Evolutionary conservation across 73 alveolate genomes (phyloP).

Genomic region (Uronychia setigera): DNA sequence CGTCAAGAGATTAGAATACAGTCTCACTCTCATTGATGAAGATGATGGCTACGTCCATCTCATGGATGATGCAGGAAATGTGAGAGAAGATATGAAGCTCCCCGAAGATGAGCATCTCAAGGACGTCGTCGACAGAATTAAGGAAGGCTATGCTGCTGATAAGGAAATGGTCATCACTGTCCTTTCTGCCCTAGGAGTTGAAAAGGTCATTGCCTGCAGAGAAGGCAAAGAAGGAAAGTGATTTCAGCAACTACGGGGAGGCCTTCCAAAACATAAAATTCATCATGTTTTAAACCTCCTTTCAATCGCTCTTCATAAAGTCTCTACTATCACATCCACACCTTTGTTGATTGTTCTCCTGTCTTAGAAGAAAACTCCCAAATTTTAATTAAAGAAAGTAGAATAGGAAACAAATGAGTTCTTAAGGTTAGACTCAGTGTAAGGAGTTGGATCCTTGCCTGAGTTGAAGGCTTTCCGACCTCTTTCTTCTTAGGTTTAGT

Average conservation of each 20-base stretch:
- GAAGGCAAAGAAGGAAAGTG: constrained; percentile 54
- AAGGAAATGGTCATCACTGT: constrained; percentile 84
- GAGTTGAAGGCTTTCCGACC: neutral
- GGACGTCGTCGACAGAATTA: constrained; percentile 70
- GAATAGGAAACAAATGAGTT: too few relatives aligned
- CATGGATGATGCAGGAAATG: constrained; percentile 85
- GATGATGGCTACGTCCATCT: constrained; percentile 84
- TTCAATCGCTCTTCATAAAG: too few relatives aligned
- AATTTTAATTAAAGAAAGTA: too few relatives aligned
- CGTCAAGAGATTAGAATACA: constrained; percentile 84
- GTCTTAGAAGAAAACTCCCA: too few relatives aligned
- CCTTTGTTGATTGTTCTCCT: too few relatives aligned
- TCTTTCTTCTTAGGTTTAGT: neutral
- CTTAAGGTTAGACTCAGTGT: too few relatives aligned
- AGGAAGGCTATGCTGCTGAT: constrained; percentile 76
- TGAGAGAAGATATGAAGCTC: constrained; percentile 89
- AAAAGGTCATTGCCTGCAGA: constrained; percentile 80
- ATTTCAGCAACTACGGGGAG: too few relatives aligned
- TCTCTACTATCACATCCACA: too few relatives aligned
- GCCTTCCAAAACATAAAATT: too few relatives aligned
- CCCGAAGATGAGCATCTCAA: constrained; percentile 90
- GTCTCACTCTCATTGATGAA: constrained; percentile 74
- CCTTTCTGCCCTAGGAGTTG: constrained; percentile 84
- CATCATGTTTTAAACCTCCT: too few relatives aligned
- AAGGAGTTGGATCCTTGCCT: neutral